phyloP scores from a whole-genome alignment of 805 yeast genomes.

The Candida orba region DNA sequence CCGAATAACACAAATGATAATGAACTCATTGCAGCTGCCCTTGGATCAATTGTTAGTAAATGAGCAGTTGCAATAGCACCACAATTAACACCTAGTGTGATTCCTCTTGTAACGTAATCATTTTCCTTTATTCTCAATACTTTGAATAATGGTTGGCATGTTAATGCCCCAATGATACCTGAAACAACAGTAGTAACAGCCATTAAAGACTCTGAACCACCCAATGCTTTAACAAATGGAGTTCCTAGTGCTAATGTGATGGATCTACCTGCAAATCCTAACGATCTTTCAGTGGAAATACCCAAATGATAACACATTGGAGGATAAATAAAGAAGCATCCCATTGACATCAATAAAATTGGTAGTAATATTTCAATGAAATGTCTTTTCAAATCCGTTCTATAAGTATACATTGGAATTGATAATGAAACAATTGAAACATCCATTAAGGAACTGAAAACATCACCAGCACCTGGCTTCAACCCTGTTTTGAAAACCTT shows the following conservation, averaged over 20 bases:
- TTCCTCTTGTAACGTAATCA: slow-evolving; percentile 76
- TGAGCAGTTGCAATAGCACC: slow-evolving; percentile 87
- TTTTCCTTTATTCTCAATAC: slow-evolving; percentile 45
- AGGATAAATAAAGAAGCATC: slow-evolving; percentile 65
- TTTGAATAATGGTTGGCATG: slow-evolving; percentile 44
- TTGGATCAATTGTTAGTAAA: too few relatives aligned
- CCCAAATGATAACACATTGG: slow-evolving; percentile 60
- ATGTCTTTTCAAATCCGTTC: slow-evolving; percentile 54
- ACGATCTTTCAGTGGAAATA: slow-evolving; percentile 48
- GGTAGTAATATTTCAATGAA: slow-evolving; percentile 56
- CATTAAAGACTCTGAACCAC: slow-evolving; percentile 65
- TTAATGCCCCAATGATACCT: slow-evolving; percentile 68
- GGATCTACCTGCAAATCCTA: slow-evolving; percentile 74
- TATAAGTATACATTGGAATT: slow-evolving; percentile 69
- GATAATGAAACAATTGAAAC: slow-evolving; percentile 69
- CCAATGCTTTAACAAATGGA: slow-evolving; percentile 60
- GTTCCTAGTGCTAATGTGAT: slow-evolving; percentile 76
- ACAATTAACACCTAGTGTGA: slow-evolving; percentile 69
- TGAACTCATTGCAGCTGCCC: too few relatives aligned
- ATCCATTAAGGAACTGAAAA: slow-evolving; percentile 65
- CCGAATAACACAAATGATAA: slow-evolving; percentile 69
- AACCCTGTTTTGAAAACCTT: slow-evolving; percentile 39
- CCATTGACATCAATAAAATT: slow-evolving; percentile 44
- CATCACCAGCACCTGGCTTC: slow-evolving; percentile 81
- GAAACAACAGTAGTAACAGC: slow-evolving; percentile 73